A percentile compares a stretch with the other conserved stretches of the same genome.
phyloP scores from a whole-genome alignment of 148 eudicot genomes.

The Vaccinium vitisidaea region DNA sequence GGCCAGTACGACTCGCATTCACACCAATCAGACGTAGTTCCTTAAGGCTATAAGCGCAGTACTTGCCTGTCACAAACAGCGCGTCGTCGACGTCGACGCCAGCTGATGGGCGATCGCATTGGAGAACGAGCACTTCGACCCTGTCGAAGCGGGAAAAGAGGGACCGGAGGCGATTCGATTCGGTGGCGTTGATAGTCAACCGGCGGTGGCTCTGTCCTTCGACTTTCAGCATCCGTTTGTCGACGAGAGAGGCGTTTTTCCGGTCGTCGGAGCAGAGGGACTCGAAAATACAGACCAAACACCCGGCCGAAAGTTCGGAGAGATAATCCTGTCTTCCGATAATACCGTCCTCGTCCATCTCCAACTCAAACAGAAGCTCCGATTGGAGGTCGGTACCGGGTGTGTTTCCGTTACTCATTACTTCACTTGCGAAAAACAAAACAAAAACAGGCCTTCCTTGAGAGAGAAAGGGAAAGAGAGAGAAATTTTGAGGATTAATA shows the following conservation, averaged over 20 bases:
- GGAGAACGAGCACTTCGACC: conserved; percentile 45
- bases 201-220: conserved; percentile 54
- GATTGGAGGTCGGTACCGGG: background rate
- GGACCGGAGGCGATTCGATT: conserved; percentile 26
- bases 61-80: conserved; percentile 43
- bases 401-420: too few relatives aligned
- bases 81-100: conserved; percentile 33
- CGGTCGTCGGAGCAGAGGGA: conserved; percentile 36
- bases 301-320: conserved; percentile 44
- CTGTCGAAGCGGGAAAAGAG: conserved; percentile 49
- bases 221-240: conserved; percentile 35
- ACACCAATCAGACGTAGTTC: conserved; percentile 72
- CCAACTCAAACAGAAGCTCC: background rate
- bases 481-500: too few relatives aligned
- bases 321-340: conserved; percentile 17
- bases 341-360: background rate
- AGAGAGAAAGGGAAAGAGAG: too few relatives aligned
- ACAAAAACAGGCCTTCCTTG: too few relatives aligned
- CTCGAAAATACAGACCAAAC: conserved; percentile 39
- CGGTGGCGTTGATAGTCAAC: conserved; percentile 34
- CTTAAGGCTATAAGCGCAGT: conserved; percentile 39
- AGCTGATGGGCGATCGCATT: conserved; percentile 36
- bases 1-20: conserved; percentile 43
- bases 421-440: too few relatives aligned
- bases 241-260: conserved; percentile 34